Evolutionary conservation across 352 stramenopile genomes (phyloP).

Genomic region (Globisporangium acanthophoron): DNA sequence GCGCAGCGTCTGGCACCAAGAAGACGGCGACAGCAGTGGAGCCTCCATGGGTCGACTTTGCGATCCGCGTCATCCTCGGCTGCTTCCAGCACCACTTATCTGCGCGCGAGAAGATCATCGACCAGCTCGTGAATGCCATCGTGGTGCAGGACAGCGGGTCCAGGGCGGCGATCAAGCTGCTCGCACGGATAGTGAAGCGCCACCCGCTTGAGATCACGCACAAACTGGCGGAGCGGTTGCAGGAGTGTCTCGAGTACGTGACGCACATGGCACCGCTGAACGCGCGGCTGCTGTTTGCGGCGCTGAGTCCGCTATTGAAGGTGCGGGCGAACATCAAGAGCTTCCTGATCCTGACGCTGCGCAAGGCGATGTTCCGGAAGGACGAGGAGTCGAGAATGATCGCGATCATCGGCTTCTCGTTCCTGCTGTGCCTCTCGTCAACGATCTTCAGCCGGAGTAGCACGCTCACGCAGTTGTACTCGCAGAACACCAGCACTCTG

Average conservation of each 20-base stretch:
- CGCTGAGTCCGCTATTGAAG: constrained; percentile 32
- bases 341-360: constrained; percentile 45
- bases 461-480: constrained; percentile 46
- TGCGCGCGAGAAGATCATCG: constrained; percentile 25
- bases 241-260: constrained; percentile 52
- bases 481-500: constrained; percentile 31
- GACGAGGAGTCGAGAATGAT: constrained; percentile 44
- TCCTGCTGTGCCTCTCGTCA: constrained; percentile 34
- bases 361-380: constrained; percentile 61
- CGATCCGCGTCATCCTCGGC: constrained; percentile 33
- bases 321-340: constrained; percentile 33
- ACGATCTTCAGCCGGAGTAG: constrained; percentile 30
- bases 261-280: constrained; percentile 26
- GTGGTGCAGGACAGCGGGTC: constrained; percentile 29
- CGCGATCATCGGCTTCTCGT: constrained; percentile 37
- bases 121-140: constrained; percentile 39
- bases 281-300: constrained; percentile 24
- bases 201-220: constrained; percentile 34
- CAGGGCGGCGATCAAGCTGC: constrained; percentile 22
- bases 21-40: constrained; percentile 1
- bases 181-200: constrained; percentile 33
- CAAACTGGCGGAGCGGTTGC: constrained; percentile 24
- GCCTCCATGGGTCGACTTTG: constrained; percentile 29
- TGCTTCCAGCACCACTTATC: constrained; percentile 39
- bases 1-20: neutral